Evolutionary conservation across 306 rosid species (phyloP).

Genomic region (Dryas alaskensis): DNA sequence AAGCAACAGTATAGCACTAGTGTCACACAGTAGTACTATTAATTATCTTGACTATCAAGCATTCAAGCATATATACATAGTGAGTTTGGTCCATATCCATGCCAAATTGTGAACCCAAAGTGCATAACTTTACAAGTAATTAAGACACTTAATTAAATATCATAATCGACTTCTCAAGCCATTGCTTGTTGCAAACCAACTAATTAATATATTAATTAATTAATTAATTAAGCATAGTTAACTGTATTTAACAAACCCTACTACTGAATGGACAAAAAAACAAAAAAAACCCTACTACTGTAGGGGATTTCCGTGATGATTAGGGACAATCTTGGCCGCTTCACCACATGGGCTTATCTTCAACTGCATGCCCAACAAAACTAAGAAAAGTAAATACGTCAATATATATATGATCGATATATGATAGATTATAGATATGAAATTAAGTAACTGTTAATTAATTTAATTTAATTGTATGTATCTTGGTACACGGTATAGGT

Average conservation of each 20-base stretch:
- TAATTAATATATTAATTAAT: not conserved
- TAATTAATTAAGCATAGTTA: too few species aligned
- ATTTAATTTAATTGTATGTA: too few species aligned
- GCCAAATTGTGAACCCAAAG: constrained; percentile 2
- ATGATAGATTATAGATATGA: too few species aligned
- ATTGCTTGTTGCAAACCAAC: not conserved
- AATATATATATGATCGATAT: too few species aligned
- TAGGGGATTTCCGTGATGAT: not conserved
- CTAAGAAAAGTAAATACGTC: too few species aligned
- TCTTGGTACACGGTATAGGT: too few species aligned
- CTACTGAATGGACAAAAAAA: too few species aligned
- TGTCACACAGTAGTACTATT: not conserved
- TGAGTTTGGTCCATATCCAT: not conserved
- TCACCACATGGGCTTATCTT: not conserved
- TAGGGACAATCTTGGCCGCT: not conserved
- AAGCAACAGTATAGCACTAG: too few species aligned
- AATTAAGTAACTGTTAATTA: too few species aligned
- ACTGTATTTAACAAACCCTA: too few species aligned
- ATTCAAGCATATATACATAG: not conserved
- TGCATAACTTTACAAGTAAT: not conserved
- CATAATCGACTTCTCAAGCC: too few species aligned
- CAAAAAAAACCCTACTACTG: not conserved
- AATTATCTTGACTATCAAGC: not conserved
- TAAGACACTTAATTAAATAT: not conserved
- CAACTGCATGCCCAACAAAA: too few species aligned